Evolutionary conservation across 306 rosid genomes (phyloP).

Genomic region (Ceratonia siliqua): DNA sequence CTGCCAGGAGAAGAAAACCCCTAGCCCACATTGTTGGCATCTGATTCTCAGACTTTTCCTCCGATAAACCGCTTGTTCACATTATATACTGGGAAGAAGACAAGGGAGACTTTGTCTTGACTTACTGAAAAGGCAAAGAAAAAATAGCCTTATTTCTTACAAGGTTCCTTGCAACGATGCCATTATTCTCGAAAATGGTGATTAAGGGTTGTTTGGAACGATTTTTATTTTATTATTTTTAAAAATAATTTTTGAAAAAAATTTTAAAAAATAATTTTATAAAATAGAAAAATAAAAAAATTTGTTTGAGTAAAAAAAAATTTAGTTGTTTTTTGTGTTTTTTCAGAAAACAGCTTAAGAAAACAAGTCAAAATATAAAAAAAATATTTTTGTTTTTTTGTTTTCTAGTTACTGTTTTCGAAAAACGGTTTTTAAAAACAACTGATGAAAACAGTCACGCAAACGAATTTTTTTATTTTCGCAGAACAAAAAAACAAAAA

Average conservation of each 20-base stretch:
- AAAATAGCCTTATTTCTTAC: background rate
- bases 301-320: too few species aligned
- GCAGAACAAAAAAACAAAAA: too few species aligned
- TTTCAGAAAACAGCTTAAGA: too few species aligned
- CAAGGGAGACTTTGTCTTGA: conserved; percentile 4
- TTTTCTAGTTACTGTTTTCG: too few species aligned
- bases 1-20: conserved; percentile 24
- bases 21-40: conserved; percentile 37
- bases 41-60: conserved; percentile 21
- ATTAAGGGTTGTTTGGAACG: background rate
- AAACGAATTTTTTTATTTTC: too few species aligned
- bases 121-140: background rate
- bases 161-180: background rate
- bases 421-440: too few species aligned
- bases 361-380: too few species aligned
- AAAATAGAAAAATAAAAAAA: too few species aligned
- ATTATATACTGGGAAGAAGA: background rate
- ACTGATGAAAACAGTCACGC: too few species aligned
- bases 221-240: too few species aligned
- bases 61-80: background rate
- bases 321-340: too few species aligned
- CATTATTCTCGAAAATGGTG: background rate
- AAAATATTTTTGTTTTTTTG: too few species aligned
- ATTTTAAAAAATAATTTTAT: background rate
- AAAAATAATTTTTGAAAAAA: background rate